Conservation (phyloP, 2,329 filamentous ascomycete genomes). For the Monosporascus sp. region DNA sequence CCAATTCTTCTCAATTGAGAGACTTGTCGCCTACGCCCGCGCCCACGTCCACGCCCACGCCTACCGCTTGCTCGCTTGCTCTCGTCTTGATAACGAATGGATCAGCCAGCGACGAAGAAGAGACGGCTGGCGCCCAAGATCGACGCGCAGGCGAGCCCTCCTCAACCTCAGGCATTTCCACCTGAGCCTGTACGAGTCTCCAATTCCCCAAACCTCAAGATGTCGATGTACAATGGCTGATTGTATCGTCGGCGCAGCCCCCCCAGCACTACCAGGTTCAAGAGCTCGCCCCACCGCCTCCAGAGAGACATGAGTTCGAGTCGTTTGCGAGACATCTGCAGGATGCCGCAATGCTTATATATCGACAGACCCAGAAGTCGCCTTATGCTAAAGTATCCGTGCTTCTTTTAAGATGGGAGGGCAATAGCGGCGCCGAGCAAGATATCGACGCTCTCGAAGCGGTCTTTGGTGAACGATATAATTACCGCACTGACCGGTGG, state of each 20-base stretch:
- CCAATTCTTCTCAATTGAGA: background rate
- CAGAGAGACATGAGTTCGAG: slow-evolving; percentile 58
- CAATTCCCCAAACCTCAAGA: slow-evolving; percentile 3
- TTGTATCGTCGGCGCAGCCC: slow-evolving; percentile 8
- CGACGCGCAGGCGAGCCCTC: slow-evolving; percentile 25
- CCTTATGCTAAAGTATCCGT: slow-evolving; percentile 56
- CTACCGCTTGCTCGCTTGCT: background rate
- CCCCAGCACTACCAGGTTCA: slow-evolving; percentile 23
- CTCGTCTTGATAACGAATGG: slow-evolving; percentile 17
- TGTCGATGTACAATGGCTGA: slow-evolving; percentile 4
- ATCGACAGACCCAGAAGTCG: slow-evolving; percentile 54
- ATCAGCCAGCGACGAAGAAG: slow-evolving; percentile 34
- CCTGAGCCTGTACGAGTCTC: slow-evolving; percentile 22
- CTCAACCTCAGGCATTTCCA: slow-evolving; percentile 19
- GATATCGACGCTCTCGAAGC: slow-evolving; percentile 51
- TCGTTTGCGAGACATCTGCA: slow-evolving; percentile 62
- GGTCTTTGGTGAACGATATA: slow-evolving; percentile 54
- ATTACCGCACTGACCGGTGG: slow-evolving; percentile 56
- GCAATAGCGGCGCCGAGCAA: slow-evolving; percentile 47
- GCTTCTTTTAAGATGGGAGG: slow-evolving; percentile 57
- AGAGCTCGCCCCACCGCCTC: slow-evolving; percentile 23
- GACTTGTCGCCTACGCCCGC: background rate
- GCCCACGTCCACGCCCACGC: background rate
- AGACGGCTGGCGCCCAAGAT: slow-evolving; percentile 31
- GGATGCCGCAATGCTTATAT: slow-evolving; percentile 63